These are phyloP conservation scores for Ustilaginoidea virens DNA, from an alignment of 2,329 filamentous ascomycete genomes.

Conservation along the genomic window DNA sequence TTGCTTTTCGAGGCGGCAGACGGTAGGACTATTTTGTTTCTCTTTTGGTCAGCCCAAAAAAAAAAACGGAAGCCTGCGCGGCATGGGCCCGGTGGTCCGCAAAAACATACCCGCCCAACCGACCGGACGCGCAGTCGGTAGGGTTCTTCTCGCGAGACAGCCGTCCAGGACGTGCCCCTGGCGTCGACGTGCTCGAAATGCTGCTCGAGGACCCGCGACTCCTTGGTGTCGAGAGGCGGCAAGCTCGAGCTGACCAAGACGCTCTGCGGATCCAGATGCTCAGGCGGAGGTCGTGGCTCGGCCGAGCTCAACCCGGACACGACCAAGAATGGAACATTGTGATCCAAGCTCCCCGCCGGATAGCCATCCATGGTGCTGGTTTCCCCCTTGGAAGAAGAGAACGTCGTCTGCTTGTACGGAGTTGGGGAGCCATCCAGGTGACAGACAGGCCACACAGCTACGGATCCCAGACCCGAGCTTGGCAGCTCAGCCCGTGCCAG, in stretches of 20 bases:
- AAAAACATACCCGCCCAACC: constrained; percentile 63
- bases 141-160: constrained; percentile 32
- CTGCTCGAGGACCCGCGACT: constrained; percentile 48
- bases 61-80: too few species aligned
- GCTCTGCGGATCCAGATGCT: constrained; percentile 40
- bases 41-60: background rate
- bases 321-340: constrained; percentile 73
- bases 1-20: constrained; percentile 42
- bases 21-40: constrained; percentile 31
- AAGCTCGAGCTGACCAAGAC: constrained; percentile 56
- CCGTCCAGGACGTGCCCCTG: constrained; percentile 50
- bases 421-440: constrained; percentile 1
- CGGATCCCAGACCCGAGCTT: too few species aligned
- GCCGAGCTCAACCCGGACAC: constrained; percentile 54
- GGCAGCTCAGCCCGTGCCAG: too few species aligned
- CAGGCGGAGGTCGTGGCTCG: constrained; percentile 26
- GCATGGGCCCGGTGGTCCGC: too few species aligned
- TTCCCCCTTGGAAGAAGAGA: constrained; percentile 7
- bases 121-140: constrained; percentile 54
- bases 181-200: constrained; percentile 54
- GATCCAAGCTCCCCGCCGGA: constrained; percentile 63
- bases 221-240: constrained; percentile 47
- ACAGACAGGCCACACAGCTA: constrained; percentile 6
- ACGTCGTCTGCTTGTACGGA: constrained; percentile 2
- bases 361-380: constrained; percentile 56